Percentiles rank a stretch among this genome's conserved stretches.
These are phyloP conservation scores for Calonectria pseudoreteaudii DNA, from an alignment of 2,329 filamentous ascomycete species.

Conservation along the genomic window DNA sequence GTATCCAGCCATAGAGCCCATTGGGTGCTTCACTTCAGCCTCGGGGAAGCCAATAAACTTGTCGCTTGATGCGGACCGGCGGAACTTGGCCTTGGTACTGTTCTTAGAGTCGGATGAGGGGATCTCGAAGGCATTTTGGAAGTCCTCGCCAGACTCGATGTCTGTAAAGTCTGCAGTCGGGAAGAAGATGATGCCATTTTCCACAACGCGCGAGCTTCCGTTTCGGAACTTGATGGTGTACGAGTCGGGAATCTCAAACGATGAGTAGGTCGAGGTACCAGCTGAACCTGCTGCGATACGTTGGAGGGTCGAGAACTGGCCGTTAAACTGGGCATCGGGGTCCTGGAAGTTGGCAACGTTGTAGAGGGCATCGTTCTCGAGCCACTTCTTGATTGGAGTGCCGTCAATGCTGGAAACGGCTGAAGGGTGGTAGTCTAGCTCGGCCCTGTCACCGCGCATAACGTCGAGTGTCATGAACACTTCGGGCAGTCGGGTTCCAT, in stretches of 20 bases:
- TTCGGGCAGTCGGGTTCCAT: conserved; percentile 31
- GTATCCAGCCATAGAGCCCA: conserved; percentile 30
- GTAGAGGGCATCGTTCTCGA: conserved; percentile 37
- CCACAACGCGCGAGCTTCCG: conserved; percentile 26
- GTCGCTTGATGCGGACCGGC: conserved; percentile 1
- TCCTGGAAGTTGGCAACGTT: conserved; percentile 32
- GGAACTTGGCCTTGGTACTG: conserved; percentile 12
- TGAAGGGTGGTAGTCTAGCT: conserved; percentile 36
- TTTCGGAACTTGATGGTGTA: conserved; percentile 39
- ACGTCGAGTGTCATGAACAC: conserved; percentile 36
- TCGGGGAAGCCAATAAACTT: conserved; percentile 28
- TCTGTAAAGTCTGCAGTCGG: conserved; percentile 31
- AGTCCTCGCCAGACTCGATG: conserved; percentile 37
- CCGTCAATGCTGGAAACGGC: conserved; percentile 39
- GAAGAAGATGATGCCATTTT: conserved; percentile 29
- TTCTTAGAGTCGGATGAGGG: conserved; percentile 19
- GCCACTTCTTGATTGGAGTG: conserved; percentile 35
- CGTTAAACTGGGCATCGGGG: conserved; percentile 42
- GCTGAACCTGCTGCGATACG: conserved; percentile 20
- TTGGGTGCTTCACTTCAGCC: conserved; percentile 31
- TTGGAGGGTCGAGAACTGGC: conserved; percentile 31
- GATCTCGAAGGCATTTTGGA: conserved; percentile 35
- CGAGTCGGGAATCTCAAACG: conserved; percentile 39
- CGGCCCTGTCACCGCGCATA: conserved; percentile 24
- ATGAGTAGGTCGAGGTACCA: conserved; percentile 19